Evolutionary conservation across 1,139 yeast genomes (phyloP).

Genomic region (Taiozyma sp.): DNA sequence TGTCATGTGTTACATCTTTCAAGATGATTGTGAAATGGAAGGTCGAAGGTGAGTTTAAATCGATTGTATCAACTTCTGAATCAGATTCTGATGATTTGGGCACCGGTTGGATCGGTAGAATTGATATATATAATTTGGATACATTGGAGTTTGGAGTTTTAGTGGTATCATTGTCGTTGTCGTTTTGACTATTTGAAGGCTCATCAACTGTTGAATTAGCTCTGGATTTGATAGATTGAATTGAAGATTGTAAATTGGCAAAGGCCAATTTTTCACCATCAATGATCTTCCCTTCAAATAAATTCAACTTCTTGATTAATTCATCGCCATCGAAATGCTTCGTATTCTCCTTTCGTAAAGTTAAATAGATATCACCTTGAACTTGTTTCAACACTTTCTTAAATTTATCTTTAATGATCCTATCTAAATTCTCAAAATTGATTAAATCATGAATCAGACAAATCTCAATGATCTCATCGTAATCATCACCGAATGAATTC

Average conservation of each 20-base stretch:
- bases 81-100: slow-evolving; percentile 8
- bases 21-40: slow-evolving; percentile 70
- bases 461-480: slow-evolving; percentile 73
- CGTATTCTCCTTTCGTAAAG: slow-evolving; percentile 24
- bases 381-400: slow-evolving; percentile 41
- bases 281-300: slow-evolving; percentile 70
- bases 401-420: slow-evolving; percentile 63
- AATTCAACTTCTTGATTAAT: slow-evolving; percentile 45
- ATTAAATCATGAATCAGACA: slow-evolving; percentile 82
- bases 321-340: slow-evolving; percentile 1
- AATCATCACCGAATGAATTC: slow-evolving; percentile 26
- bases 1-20: slow-evolving; percentile 73
- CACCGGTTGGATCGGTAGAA: slow-evolving; percentile 57
- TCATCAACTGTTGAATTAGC: slow-evolving; percentile 20
- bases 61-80: slow-evolving; percentile 31
- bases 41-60: slow-evolving; percentile 36
- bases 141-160: slow-evolving; percentile 7
- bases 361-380: slow-evolving; percentile 21
- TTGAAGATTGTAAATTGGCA: slow-evolving; percentile 79
- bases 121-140: slow-evolving; percentile 73
- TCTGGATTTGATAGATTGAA: slow-evolving; percentile 34
- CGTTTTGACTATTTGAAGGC: slow-evolving; percentile 23
- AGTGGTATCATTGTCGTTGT: too few relatives aligned
- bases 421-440: slow-evolving; percentile 64
- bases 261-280: slow-evolving; percentile 89